Evolutionary conservation across 345 rosid species (phyloP).

Genomic region (Syzygium aqueum): DNA sequence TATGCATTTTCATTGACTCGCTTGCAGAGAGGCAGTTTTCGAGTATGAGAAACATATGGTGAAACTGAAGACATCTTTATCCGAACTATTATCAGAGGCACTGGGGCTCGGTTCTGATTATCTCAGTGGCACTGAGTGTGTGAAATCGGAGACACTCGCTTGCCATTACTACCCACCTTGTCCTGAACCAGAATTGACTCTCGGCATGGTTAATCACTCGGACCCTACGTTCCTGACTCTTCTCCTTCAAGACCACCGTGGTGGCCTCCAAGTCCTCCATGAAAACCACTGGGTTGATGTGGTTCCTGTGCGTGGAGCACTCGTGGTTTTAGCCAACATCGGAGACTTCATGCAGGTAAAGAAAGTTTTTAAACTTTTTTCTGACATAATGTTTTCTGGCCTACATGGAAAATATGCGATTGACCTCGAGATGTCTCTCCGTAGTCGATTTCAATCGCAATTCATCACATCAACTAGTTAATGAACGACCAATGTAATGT

Average conservation of each 20-base stretch:
- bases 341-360: slow-evolving; percentile 49
- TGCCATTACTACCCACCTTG: slow-evolving; percentile 47
- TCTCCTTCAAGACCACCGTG: slow-evolving; percentile 31
- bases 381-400: slow-evolving; percentile 15
- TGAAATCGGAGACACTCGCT: slow-evolving; percentile 32
- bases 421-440: not conserved
- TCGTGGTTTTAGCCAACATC: slow-evolving; percentile 31
- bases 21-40: slow-evolving; percentile 24
- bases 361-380: slow-evolving; percentile 5
- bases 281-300: slow-evolving; percentile 39
- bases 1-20: not conserved
- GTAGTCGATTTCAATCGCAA: not conserved
- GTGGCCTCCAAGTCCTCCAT: slow-evolving; percentile 44
- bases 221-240: slow-evolving; percentile 37
- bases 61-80: slow-evolving; percentile 13
- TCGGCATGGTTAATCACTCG: slow-evolving; percentile 31
- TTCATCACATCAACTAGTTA: not conserved
- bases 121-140: slow-evolving; percentile 28
- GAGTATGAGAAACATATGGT: slow-evolving; percentile 23
- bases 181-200: slow-evolving; percentile 38
- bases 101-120: slow-evolving; percentile 22
- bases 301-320: slow-evolving; percentile 22
- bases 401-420: not conserved
- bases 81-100: slow-evolving; percentile 35
- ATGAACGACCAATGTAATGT: not conserved